Evolutionary conservation across 805 yeast species (phyloP).

Genomic region (Metschnikowia chrysomelidarum): DNA sequence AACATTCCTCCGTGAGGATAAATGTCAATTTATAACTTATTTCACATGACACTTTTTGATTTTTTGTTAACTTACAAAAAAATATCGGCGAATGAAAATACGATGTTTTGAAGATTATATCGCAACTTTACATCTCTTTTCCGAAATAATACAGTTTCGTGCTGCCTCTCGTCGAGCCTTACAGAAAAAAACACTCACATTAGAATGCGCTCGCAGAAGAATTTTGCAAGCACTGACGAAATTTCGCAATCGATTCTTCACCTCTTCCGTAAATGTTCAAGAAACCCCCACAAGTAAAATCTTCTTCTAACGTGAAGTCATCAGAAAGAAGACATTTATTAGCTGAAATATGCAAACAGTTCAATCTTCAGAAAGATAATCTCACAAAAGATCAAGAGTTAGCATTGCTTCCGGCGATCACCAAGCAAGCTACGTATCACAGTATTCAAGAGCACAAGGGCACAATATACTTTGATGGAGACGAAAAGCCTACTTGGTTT

Average conservation of each 20-base stretch:
- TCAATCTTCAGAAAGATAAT: conserved; percentile 36
- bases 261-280: conserved; percentile 20
- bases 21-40: too few relatives aligned
- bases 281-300: conserved; percentile 50
- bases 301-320: conserved; percentile 74
- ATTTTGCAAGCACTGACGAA: conserved; percentile 1
- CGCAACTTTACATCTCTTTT: too few relatives aligned
- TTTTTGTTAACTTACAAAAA: too few relatives aligned
- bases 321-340: conserved; percentile 70
- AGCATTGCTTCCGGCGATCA: conserved; percentile 47
- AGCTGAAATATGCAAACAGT: conserved; percentile 40
- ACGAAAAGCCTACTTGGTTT: conserved; percentile 73
- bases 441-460: conserved; percentile 55
- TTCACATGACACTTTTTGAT: too few relatives aligned
- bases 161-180: too few relatives aligned
- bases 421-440: conserved; percentile 64
- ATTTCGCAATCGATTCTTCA: conserved; percentile 6
- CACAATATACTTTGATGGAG: conserved; percentile 59
- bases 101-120: too few relatives aligned
- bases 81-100: too few relatives aligned
- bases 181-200: too few relatives aligned
- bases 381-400: conserved; percentile 42
- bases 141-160: too few relatives aligned
- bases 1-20: too few relatives aligned
- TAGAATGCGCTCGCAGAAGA: too few relatives aligned